Evolutionary conservation across 148 eudicot species (phyloP).

Genomic region (Linanthus parryae): DNA sequence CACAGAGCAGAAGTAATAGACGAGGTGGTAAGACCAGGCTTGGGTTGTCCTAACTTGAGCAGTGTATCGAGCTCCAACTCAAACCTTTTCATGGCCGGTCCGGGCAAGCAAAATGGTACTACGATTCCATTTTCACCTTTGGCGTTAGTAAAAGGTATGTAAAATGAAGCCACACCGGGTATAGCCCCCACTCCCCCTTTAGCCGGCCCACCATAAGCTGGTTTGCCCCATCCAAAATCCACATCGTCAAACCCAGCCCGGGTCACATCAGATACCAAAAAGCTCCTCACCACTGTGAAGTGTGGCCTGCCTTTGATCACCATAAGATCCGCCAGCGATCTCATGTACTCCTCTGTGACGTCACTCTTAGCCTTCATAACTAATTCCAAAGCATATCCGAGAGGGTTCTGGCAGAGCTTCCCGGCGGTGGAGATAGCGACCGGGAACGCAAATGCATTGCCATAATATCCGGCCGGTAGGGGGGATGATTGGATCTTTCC

Average conservation of each 20-base stretch:
- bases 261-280: not conserved
- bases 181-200: too few species aligned
- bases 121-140: too few species aligned
- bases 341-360: not conserved
- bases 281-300: not conserved
- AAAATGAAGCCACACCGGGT: too few species aligned
- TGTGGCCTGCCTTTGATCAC: not conserved
- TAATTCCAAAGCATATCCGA: not conserved
- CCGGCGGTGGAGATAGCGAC: not conserved
- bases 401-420: not conserved
- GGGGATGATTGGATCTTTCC: not conserved
- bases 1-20: too few species aligned
- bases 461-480: not conserved
- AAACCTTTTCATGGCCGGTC: too few species aligned
- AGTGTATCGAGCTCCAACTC: too few species aligned
- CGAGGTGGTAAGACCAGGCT: too few species aligned
- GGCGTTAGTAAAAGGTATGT: too few species aligned
- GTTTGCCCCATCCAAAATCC: constrained; percentile 4
- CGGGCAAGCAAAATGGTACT: too few species aligned
- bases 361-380: not conserved
- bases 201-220: not conserved
- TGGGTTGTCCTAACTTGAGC: too few species aligned
- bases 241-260: not conserved
- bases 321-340: not conserved
- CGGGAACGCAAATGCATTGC: not conserved